Percentiles rank a stretch among this genome's conserved stretches.
Conservation (phyloP, 2,329 filamentous ascomycete genomes). For the Xylaria digitata region DNA sequence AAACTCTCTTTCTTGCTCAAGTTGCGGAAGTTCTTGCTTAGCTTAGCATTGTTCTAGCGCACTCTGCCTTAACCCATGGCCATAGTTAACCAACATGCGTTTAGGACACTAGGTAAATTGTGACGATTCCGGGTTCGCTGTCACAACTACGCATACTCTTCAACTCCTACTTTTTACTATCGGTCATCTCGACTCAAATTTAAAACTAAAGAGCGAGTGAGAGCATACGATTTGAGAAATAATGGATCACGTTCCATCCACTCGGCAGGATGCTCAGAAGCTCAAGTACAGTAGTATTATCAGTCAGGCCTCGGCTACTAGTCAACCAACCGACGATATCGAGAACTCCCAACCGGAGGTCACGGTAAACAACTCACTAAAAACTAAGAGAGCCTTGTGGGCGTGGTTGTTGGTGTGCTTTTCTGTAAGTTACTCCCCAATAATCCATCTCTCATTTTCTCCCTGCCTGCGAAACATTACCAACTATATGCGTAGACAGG, state of each 20-base stretch:
- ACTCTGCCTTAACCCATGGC: not conserved
- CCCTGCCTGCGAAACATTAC: not conserved
- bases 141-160: not conserved
- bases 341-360: constrained; percentile 14
- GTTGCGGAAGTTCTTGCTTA: not conserved
- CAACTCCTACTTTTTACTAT: not conserved
- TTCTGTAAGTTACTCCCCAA: constrained; percentile 22
- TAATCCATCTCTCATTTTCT: not conserved
- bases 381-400: constrained; percentile 29
- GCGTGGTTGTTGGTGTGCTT: constrained; percentile 36
- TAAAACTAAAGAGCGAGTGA: not conserved
- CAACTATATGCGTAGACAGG: constrained; percentile 26
- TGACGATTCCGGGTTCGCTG: too few relatives aligned
- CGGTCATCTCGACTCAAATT: not conserved
- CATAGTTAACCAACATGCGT: not conserved
- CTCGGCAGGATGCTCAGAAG: not conserved
- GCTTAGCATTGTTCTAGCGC: too few relatives aligned
- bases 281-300: constrained; percentile 25
- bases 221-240: not conserved
- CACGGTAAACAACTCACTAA: constrained; percentile 26
- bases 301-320: not conserved
- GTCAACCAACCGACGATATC: not conserved
- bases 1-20: not conserved
- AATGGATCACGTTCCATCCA: constrained; percentile 11
- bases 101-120: not conserved